These are phyloP conservation scores for Botrytis fabae DNA, from an alignment of 2,329 filamentous ascomycete genomes.

Conservation along the genomic window DNA sequence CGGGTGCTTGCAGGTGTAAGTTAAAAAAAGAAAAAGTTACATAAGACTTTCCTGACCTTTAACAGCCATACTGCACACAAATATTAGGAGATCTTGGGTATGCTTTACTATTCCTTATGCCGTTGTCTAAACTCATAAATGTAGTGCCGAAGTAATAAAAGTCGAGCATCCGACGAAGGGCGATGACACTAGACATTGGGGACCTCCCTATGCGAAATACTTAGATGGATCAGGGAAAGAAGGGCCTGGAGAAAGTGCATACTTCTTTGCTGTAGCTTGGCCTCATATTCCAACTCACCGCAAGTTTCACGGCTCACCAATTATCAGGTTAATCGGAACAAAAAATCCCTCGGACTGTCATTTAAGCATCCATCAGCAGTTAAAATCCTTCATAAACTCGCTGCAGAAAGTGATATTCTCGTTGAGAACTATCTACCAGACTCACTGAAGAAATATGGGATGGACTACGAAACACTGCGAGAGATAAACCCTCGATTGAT, in stretches of 20 bases:
- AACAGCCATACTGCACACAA: conserved; percentile 92
- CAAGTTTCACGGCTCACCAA: conserved; percentile 20
- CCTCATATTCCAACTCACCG: not conserved
- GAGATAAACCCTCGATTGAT: conserved; percentile 84
- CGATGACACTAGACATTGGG: conserved; percentile 95
- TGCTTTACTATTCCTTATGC: conserved; percentile 27
- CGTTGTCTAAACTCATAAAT: conserved; percentile 24
- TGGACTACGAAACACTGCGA: conserved; percentile 82
- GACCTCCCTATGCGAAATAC: conserved; percentile 87
- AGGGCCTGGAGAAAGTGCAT: conserved; percentile 88
- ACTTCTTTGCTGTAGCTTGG: conserved; percentile 75
- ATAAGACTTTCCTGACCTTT: conserved; percentile 11
- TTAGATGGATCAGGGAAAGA: conserved; percentile 56
- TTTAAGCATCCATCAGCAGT: conserved; percentile 85
- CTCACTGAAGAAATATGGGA: conserved; percentile 81
- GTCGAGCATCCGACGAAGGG: conserved; percentile 89
- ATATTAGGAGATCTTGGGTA: conserved; percentile 96
- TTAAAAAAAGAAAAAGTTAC: conserved; percentile 31
- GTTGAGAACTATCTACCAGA: conserved; percentile 97
- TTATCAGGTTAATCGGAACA: conserved; percentile 86
- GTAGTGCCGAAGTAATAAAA: conserved; percentile 93
- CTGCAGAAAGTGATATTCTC: conserved; percentile 81
- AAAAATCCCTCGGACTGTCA: conserved; percentile 88
- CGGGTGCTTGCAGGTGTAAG: conserved; percentile 89
- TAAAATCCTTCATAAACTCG: conserved; percentile 82